These are phyloP conservation scores for Scheffersomyces parashehatae DNA, from an alignment of 1,139 yeast species.

Conservation along the genomic window DNA sequence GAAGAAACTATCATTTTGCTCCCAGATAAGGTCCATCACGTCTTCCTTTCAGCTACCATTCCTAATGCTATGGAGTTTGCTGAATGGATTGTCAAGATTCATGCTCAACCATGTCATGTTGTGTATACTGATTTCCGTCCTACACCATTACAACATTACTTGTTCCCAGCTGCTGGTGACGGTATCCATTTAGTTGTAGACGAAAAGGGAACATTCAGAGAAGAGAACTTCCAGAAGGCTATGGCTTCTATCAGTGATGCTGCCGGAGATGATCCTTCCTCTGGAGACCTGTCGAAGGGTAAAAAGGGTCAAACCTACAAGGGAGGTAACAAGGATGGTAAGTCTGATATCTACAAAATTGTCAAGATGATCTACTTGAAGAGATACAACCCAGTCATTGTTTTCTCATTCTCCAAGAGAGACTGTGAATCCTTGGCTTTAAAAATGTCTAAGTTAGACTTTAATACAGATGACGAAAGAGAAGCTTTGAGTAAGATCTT, in stretches of 20 bases:
- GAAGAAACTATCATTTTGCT: slow-evolving; percentile 95
- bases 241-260: slow-evolving; percentile 89
- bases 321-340: slow-evolving; percentile 83
- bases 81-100: slow-evolving; percentile 96
- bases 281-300: slow-evolving; percentile 57
- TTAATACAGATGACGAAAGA: slow-evolving; percentile 89
- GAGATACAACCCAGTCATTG: slow-evolving; percentile 95
- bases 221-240: slow-evolving; percentile 96
- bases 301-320: slow-evolving; percentile 85
- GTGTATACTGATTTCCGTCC: slow-evolving; percentile 99
- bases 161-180: slow-evolving; percentile 96
- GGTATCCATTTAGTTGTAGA: slow-evolving; percentile 98
- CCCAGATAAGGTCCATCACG: slow-evolving; percentile 92
- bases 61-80: slow-evolving; percentile 99
- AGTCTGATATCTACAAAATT: slow-evolving; percentile 92
- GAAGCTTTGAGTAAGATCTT: slow-evolving; percentile 86
- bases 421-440: slow-evolving; percentile 94
- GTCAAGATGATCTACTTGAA: slow-evolving; percentile 97
- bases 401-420: slow-evolving; percentile 92
- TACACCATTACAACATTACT: slow-evolving; percentile 94
- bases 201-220: slow-evolving; percentile 93
- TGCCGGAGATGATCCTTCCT: slow-evolving; percentile 79
- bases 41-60: slow-evolving; percentile 90
- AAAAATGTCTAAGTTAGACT: slow-evolving; percentile 93
- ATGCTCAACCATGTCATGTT: slow-evolving; percentile 95